Conservation (phyloP, 2,329 filamentous ascomycete genomes). For the Emericellopsis atlantica region DNA sequence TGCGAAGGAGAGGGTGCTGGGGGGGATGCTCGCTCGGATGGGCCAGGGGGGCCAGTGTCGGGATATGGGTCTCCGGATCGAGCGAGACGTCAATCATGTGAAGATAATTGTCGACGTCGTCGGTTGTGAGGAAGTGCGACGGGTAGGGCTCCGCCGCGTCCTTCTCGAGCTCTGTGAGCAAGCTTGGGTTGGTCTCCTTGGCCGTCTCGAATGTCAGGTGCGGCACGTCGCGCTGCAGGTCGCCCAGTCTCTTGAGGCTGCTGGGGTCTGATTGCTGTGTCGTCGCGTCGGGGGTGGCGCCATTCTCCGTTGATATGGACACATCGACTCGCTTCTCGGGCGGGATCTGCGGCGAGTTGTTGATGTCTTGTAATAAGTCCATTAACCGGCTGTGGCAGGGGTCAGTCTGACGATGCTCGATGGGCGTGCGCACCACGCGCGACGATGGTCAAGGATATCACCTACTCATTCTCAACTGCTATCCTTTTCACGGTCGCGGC, state of each 20-base stretch:
- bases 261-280: constrained; percentile 24
- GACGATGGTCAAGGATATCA: constrained; percentile 7
- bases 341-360: constrained; percentile 69
- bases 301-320: constrained; percentile 30
- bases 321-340: constrained; percentile 65
- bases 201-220: constrained; percentile 39
- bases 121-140: constrained; percentile 52
- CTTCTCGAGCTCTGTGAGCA: constrained; percentile 34
- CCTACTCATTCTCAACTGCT: constrained; percentile 86
- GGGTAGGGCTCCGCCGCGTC: constrained; percentile 42
- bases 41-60: constrained; percentile 38
- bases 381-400: constrained; percentile 57
- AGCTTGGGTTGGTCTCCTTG: constrained; percentile 49
- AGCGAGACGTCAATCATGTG: constrained; percentile 46
- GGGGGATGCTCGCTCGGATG: constrained; percentile 21
- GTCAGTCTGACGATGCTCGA: not conserved
- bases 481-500: constrained; percentile 71
- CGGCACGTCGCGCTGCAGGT: constrained; percentile 38
- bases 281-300: constrained; percentile 16
- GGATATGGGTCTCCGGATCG: constrained; percentile 28
- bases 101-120: constrained; percentile 65
- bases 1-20: constrained; percentile 35
- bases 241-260: constrained; percentile 33
- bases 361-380: constrained; percentile 81
- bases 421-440: not conserved